Evolutionary conservation across 352 stramenopile genomes (phyloP), one percentile per base, ranked within the genome.

Genomic region (Phytopythium vexans): DNA sequence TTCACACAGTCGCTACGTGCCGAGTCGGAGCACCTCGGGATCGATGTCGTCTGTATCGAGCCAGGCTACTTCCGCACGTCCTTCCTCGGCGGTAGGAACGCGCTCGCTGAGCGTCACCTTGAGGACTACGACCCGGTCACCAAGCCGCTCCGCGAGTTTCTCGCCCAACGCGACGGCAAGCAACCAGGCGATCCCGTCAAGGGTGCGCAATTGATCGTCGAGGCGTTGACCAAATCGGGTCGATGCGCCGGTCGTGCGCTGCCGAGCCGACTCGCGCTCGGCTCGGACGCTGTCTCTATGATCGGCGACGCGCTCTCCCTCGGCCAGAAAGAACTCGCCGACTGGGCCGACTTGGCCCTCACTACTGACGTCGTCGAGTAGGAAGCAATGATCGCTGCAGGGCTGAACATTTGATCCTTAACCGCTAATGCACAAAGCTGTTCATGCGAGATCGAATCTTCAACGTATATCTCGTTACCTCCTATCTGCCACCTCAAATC

Each of bases 251-350:
- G 47, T 12, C 41, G 49, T 6, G 36, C 41, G 14, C 33, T 70
- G 34, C 62, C 62, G 4, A 10, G 41, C n/a, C 56, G 62, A 8
- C 21, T 70, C 12, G 42, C 51, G 31, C 10, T 66, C 15, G 54
- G 59, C 36, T 70, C 68, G 46, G 66, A 74, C 40, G 66, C 66
- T 0, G 54, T 74, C 2, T n/a, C n/a, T n/a, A 49, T 46, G 16
- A 60, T 70, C n/a, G 66, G 57, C 5, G 52, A 70, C 6, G 53
- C 40, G 8, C 16, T 74, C n/a, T 35, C 44, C 0, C 39, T 54
- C 16, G 60, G 39, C 31, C 53, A 53, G 16, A 53, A 37, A 8
- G 66, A 74, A 38, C 62, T 70, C 6, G 57, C 68, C 8, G 42
- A 60, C 3, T 74, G 62, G 66, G 54, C 54, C 16, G 45, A 33